A percentile compares a stretch with the other conserved stretches of the same genome.
These are phyloP conservation scores for Helotiales sp. DNA, from an alignment of 2,329 filamentous ascomycete species.

Conservation along the genomic window DNA sequence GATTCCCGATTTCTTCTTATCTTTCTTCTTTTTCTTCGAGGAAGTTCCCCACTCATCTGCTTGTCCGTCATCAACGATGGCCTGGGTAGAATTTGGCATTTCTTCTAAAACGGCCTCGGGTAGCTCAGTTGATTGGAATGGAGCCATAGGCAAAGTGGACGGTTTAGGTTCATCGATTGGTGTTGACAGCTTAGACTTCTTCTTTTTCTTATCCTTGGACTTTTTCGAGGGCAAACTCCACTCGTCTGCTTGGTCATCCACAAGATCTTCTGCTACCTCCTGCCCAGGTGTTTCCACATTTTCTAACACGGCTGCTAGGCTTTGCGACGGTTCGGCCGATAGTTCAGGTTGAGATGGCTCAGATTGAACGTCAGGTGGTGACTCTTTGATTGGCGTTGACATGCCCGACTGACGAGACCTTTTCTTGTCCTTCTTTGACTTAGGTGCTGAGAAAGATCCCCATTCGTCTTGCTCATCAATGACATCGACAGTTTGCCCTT, in stretches of 20 bases:
- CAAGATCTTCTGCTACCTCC: neutral
- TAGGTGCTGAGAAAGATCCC: constrained; percentile 19
- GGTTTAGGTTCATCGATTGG: constrained; percentile 13
- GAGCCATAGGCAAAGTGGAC: neutral
- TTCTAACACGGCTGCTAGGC: neutral
- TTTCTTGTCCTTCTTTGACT: constrained; percentile 24
- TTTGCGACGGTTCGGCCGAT: neutral
- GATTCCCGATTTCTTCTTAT: constrained; percentile 30
- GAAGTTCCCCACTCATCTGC: constrained; percentile 17
- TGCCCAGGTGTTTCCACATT: neutral
- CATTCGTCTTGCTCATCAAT: constrained; percentile 15
- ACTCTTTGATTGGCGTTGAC: neutral
- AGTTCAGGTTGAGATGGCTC: neutral
- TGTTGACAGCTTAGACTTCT: constrained; percentile 23
- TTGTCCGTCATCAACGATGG: neutral
- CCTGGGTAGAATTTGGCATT: neutral
- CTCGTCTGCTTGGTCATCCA: constrained; percentile 1
- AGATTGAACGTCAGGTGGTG: neutral
- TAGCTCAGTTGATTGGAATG: neutral
- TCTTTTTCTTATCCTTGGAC: constrained; percentile 28
- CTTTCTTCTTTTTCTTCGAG: constrained; percentile 27
- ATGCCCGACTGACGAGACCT: neutral
- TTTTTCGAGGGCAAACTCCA: constrained; percentile 20
- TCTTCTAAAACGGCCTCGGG: neutral
- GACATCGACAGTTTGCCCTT: neutral